Percentiles rank a stretch among this genome's conserved stretches.
These are phyloP conservation scores for Trichoderma sp. DNA, from an alignment of 2,329 filamentous ascomycete species.

Conservation along the genomic window DNA sequence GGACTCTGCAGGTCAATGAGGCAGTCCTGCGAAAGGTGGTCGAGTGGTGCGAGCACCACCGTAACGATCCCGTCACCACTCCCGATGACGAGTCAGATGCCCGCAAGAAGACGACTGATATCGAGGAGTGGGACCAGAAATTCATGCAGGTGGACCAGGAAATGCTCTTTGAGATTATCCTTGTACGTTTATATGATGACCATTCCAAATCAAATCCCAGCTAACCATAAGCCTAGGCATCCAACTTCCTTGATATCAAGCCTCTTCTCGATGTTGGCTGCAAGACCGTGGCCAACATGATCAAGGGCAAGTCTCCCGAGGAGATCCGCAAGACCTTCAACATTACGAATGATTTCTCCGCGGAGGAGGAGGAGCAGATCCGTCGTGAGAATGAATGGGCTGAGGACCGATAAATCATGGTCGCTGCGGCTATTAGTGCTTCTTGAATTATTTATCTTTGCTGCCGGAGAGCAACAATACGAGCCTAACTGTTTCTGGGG, in stretches of 20 bases:
- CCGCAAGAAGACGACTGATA: slow-evolving; percentile 97
- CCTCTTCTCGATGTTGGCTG: slow-evolving; percentile 95
- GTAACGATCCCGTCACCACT: slow-evolving; percentile 78
- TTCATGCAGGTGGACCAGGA: slow-evolving; percentile 99
- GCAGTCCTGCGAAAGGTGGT: slow-evolving; percentile 93
- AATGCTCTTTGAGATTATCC: slow-evolving; percentile 99
- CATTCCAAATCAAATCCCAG: background rate
- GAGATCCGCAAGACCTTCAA: slow-evolving; percentile 99
- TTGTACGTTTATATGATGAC: slow-evolving; percentile 61
- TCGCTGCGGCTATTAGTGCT: background rate
- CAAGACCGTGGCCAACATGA: slow-evolving; percentile 99
- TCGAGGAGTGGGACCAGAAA: slow-evolving; percentile 99
- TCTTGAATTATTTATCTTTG: slow-evolving; percentile 1
- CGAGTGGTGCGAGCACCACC: slow-evolving; percentile 97
- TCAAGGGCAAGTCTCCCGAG: slow-evolving; percentile 99
- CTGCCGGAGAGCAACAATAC: slow-evolving; percentile 5
- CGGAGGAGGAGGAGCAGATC: slow-evolving; percentile 98
- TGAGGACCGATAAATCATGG: slow-evolving; percentile 68
- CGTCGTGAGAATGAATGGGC: slow-evolving; percentile 90
- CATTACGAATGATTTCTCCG: slow-evolving; percentile 98
- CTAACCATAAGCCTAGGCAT: slow-evolving; percentile 62
- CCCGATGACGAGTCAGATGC: slow-evolving; percentile 90
- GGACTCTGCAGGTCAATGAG: slow-evolving; percentile 72
- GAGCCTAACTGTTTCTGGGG: slow-evolving; percentile 5
- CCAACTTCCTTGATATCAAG: slow-evolving; percentile 99